These are phyloP conservation scores for Misopates orontium DNA, from an alignment of 257 asterid species.

Conservation along the genomic window DNA sequence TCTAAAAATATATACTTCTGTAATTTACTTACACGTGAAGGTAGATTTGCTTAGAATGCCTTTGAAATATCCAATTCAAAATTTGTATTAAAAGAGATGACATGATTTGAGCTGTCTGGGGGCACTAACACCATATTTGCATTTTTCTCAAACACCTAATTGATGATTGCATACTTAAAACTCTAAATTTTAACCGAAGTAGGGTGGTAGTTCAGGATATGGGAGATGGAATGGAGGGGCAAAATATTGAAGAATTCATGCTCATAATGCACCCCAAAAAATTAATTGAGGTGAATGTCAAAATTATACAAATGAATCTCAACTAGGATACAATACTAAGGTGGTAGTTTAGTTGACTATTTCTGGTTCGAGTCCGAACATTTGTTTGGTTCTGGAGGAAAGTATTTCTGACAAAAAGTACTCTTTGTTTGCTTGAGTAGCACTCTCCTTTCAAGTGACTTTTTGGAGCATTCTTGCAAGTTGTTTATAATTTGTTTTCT, in stretches of 20 bases:
- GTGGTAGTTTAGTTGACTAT: background rate
- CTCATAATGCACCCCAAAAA: background rate
- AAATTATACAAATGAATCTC: background rate
- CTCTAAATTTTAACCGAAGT: background rate
- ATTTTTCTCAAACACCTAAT: background rate
- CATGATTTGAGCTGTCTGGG: no score
- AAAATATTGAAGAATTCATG: no score
- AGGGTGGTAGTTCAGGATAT: background rate
- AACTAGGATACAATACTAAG: background rate
- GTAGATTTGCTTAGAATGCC: no score
- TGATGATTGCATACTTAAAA: background rate
- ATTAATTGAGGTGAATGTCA: no score
- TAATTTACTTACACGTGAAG: no score
- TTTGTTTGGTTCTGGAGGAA: background rate
- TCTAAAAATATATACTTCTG: no score
- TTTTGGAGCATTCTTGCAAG: background rate
- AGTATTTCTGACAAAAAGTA: background rate
- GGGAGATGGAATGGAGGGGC: background rate
- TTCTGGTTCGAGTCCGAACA: background rate
- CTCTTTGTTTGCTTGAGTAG: background rate
- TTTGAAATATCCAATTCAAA: no score
- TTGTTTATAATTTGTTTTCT: background rate
- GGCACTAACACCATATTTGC: no score
- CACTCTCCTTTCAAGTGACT: background rate
- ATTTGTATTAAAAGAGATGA: no score